Percentiles rank a stretch among this genome's conserved stretches.
phyloP scores from a whole-genome alignment of 345 rosid genomes.

The Salix dunnii region DNA sequence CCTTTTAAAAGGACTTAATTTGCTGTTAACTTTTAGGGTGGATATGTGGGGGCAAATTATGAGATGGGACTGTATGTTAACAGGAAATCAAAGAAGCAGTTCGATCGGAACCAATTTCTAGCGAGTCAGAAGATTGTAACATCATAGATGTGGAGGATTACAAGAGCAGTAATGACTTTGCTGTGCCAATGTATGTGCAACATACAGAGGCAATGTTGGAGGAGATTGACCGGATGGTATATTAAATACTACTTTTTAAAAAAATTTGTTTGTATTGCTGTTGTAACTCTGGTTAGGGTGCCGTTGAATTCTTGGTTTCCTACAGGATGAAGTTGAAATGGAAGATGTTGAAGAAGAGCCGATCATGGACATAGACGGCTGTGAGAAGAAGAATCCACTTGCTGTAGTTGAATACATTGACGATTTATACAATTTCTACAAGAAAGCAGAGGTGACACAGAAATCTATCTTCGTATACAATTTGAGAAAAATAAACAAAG shows the following conservation, averaged over 20 bases:
- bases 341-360: slow-evolving; percentile 60
- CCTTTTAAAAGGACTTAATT: slow-evolving; percentile 7
- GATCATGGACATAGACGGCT: slow-evolving; percentile 61
- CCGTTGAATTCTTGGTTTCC: background rate
- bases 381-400: slow-evolving; percentile 66
- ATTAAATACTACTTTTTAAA: background rate
- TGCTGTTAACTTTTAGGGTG: background rate
- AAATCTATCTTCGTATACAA: background rate
- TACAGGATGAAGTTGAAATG: slow-evolving; percentile 85
- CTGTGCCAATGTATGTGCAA: slow-evolving; percentile 79
- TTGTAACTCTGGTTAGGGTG: background rate
- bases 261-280: background rate
- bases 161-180: slow-evolving; percentile 37
- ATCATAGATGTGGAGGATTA: slow-evolving; percentile 51
- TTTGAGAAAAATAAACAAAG: background rate
- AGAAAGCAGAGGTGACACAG: slow-evolving; percentile 64
- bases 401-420: slow-evolving; percentile 80
- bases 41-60: background rate
- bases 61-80: background rate
- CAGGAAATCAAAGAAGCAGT: slow-evolving; percentile 48
- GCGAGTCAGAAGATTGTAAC: slow-evolving; percentile 37
- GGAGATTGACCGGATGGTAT: slow-evolving; percentile 86
- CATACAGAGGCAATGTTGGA: slow-evolving; percentile 88
- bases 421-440: slow-evolving; percentile 63
- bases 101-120: slow-evolving; percentile 21